Evolutionary conservation across 2,329 filamentous ascomycete genomes (phyloP).

Genomic region (Hypoxylon sp.): DNA sequence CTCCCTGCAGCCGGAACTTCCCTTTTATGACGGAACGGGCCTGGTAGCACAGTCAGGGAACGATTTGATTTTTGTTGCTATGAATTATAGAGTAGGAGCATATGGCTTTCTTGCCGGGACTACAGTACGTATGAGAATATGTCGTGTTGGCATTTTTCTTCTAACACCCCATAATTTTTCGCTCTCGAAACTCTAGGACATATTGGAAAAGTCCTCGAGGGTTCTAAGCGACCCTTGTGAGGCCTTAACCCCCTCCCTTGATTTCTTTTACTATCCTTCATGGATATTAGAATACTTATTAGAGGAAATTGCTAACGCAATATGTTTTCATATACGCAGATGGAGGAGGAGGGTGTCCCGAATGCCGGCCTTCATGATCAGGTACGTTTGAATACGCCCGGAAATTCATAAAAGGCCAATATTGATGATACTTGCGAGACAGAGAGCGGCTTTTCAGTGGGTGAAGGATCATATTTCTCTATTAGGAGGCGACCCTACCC

Average conservation of each 20-base stretch:
- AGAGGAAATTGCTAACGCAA: too few species aligned
- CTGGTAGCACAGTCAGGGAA: slow-evolving; percentile 18
- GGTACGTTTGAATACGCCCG: neutral
- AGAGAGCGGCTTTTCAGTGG: slow-evolving; percentile 19
- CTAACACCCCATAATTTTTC: too few species aligned
- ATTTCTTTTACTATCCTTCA: too few species aligned
- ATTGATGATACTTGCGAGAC: neutral
- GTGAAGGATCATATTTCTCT: slow-evolving; percentile 13
- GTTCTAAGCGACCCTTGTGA: too few species aligned
- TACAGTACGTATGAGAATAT: too few species aligned
- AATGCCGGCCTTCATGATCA: too few species aligned
- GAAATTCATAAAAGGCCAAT: neutral
- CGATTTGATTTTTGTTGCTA: slow-evolving; percentile 20
- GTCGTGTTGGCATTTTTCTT: too few species aligned
- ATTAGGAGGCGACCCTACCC: slow-evolving; percentile 14
- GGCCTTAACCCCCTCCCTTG: too few species aligned
- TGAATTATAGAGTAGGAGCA: slow-evolving; percentile 25
- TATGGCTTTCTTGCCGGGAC: slow-evolving; percentile 24
- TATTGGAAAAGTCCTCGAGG: too few species aligned
- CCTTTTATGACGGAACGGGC: slow-evolving; percentile 23
- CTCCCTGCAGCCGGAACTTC: slow-evolving; percentile 17
- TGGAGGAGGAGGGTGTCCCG: slow-evolving; percentile 19
- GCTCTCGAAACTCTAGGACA: too few species aligned
- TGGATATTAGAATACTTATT: too few species aligned
- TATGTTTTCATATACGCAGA: too few species aligned